Percentiles rank a stretch among this genome's conserved stretches.
Conservation (phyloP, 805 yeast species). For the Starmerella bacillaris region DNA sequence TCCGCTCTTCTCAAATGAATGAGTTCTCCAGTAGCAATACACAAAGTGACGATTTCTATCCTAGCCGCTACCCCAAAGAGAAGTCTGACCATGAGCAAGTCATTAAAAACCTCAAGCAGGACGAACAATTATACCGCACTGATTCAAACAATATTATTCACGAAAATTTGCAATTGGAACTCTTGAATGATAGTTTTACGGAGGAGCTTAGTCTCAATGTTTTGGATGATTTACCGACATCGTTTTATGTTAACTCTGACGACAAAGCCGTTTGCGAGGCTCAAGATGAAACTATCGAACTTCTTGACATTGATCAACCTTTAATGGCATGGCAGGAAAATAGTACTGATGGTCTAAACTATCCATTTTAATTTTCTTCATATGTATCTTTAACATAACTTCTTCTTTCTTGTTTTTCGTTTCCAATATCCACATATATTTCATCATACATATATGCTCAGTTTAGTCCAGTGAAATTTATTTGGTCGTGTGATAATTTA, state of each 20-base stretch:
- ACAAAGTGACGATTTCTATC: too few relatives aligned
- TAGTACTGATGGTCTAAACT: neutral
- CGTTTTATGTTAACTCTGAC: slow-evolving; percentile 5
- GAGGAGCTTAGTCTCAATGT: neutral
- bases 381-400: neutral
- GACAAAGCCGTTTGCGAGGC: slow-evolving; percentile 2
- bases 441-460: too few relatives aligned
- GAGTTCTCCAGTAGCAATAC: too few relatives aligned
- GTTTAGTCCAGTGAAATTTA: too few relatives aligned
- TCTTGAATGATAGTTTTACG: slow-evolving; percentile 2
- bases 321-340: slow-evolving; percentile 4
- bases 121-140: too few relatives aligned
- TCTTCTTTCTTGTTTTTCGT: neutral
- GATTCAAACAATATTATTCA: too few relatives aligned
- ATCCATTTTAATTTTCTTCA: neutral
- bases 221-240: slow-evolving; percentile 8
- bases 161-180: slow-evolving; percentile 10
- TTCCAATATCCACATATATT: too few relatives aligned
- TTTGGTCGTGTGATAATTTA: too few relatives aligned
- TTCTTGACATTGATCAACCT: slow-evolving; percentile 3
- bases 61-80: too few relatives aligned
- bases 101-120: neutral
- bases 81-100: too few relatives aligned
- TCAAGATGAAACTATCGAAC: neutral
- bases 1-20: too few relatives aligned